Conservation (phyloP, 1,139 yeast genomes). For the Magnusiomyces sp. region DNA sequence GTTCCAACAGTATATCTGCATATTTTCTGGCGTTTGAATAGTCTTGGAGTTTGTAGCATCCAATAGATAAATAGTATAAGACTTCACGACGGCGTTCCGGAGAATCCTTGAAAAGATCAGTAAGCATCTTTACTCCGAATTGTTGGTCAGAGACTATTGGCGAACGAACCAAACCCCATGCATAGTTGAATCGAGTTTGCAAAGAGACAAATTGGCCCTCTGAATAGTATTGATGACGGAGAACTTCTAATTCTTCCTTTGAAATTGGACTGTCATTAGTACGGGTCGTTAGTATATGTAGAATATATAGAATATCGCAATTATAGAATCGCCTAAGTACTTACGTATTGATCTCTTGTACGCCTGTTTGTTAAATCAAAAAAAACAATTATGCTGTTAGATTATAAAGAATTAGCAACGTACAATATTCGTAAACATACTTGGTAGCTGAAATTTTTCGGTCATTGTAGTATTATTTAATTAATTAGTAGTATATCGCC, state of each 20-base stretch:
- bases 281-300: background rate
- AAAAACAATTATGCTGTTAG: background rate
- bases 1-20: conserved; percentile 62
- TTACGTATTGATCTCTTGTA: conserved; percentile 29
- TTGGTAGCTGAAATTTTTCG: conserved; percentile 13
- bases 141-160: conserved; percentile 52
- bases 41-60: conserved; percentile 83
- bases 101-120: conserved; percentile 54
- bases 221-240: conserved; percentile 66
- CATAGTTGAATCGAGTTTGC: conserved; percentile 85
- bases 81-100: conserved; percentile 85
- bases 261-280: conserved; percentile 51
- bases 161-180: conserved; percentile 91
- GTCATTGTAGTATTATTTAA: background rate
- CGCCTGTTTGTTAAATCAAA: conserved; percentile 19
- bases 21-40: conserved; percentile 79
- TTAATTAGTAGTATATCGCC: no score
- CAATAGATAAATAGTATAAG: conserved; percentile 77
- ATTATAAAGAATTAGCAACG: background rate
- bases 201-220: conserved; percentile 76
- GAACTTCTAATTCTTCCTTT: conserved; percentile 62
- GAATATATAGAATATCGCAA: background rate
- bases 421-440: conserved; percentile 7
- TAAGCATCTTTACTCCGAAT: conserved; percentile 68
- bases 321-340: conserved; percentile 11